Percentiles rank a stretch among this genome's conserved stretches.
Evolutionary conservation across 257 asterid species (phyloP).

Genomic region (Apocynum venetum): DNA sequence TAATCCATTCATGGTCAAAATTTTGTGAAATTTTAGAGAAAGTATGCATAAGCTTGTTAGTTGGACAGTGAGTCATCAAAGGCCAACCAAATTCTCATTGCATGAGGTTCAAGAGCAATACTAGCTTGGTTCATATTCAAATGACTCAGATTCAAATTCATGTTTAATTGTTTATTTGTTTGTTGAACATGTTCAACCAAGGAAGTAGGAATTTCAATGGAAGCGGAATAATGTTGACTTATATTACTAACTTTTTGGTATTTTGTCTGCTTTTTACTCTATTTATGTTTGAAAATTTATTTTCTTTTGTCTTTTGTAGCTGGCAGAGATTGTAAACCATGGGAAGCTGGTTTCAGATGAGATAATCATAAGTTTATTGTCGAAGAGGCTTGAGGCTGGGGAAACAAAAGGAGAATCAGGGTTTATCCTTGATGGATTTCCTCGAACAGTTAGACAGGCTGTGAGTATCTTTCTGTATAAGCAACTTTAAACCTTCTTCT

Average conservation of each 20-base stretch:
- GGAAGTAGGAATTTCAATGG: not conserved
- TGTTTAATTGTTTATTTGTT: no score
- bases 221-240: not conserved
- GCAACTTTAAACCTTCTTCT: not conserved
- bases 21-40: not conserved
- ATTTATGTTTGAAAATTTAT: not conserved
- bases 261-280: not conserved
- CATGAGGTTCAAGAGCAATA: not conserved
- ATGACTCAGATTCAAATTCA: not conserved
- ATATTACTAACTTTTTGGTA: not conserved
- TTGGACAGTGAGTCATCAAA: not conserved
- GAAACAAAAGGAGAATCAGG: constrained; percentile 83
- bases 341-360: constrained; percentile 97
- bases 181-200: not conserved
- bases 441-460: constrained; percentile 94
- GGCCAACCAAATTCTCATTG: not conserved
- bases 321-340: constrained; percentile 84
- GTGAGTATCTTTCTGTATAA: constrained; percentile 41
- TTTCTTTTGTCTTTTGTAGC: constrained; percentile 39
- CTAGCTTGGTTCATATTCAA: not conserved
- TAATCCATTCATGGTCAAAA: not conserved
- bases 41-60: not conserved
- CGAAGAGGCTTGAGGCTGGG: constrained; percentile 89
- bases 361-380: constrained; percentile 68
- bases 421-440: constrained; percentile 90